Conservation (phyloP, 768 basidiomycete species). For the Suillus variegatus region DNA sequence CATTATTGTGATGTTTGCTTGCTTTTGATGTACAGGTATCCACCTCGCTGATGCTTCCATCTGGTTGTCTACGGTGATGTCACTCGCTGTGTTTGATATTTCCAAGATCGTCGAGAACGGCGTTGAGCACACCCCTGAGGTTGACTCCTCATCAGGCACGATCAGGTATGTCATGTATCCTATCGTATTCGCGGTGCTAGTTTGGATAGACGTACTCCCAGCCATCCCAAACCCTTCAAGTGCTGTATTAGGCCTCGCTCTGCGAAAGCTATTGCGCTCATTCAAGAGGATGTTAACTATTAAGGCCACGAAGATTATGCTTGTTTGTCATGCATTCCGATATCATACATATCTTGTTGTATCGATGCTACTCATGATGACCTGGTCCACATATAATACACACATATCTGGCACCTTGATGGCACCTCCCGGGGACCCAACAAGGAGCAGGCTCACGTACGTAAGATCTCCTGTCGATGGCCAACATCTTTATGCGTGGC, state of each 20-base stretch:
- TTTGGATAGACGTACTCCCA: neutral
- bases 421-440: neutral
- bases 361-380: neutral
- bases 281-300: slow-evolving; percentile 39
- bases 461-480: neutral
- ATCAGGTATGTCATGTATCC: slow-evolving; percentile 42
- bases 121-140: slow-evolving; percentile 44
- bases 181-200: neutral
- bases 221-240: slow-evolving; percentile 34
- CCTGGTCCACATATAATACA: neutral
- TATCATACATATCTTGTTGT: neutral
- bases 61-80: slow-evolving; percentile 37
- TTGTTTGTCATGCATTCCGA: neutral
- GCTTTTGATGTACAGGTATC: slow-evolving; percentile 35
- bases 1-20: slow-evolving; percentile 11
- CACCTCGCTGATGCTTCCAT: slow-evolving; percentile 46
- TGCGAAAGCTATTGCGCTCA: slow-evolving; percentile 46
- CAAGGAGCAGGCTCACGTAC: neutral
- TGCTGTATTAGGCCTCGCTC: slow-evolving; percentile 55
- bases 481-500: neutral
- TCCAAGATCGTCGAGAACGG: slow-evolving; percentile 39
- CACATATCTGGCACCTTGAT: neutral
- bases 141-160: slow-evolving; percentile 53
- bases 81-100: slow-evolving; percentile 46
- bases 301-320: neutral